Evolutionary conservation across 768 basidiomycete genomes (phyloP).

Genomic region (Exsudoporus frostii): DNA sequence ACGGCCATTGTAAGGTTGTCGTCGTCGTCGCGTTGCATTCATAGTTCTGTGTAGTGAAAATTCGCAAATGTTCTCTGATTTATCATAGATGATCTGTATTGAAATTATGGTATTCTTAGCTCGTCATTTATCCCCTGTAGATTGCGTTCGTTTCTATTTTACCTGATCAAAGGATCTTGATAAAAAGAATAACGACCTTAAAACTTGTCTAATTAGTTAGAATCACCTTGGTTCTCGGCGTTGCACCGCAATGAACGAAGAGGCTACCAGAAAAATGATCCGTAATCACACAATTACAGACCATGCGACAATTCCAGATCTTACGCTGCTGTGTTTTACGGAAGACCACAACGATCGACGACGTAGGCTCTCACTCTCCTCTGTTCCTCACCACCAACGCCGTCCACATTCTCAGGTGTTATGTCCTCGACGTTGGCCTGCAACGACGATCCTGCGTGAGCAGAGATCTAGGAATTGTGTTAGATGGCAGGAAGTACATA

Average conservation of each 20-base stretch:
- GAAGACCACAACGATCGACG: conserved; percentile 60
- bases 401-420: conserved; percentile 84
- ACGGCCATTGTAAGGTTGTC: conserved; percentile 19
- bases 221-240: not conserved
- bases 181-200: not conserved
- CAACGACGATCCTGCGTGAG: not conserved
- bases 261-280: not conserved
- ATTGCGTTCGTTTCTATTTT: conserved; percentile 11
- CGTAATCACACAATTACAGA: not conserved
- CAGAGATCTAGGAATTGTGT: not conserved
- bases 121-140: not conserved
- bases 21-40: not conserved
- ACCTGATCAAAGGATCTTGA: conserved; percentile 7
- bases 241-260: not conserved
- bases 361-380: conserved; percentile 75
- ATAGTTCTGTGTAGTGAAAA: not conserved
- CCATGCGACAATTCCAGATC: not conserved
- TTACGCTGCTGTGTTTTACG: conserved; percentile 7
- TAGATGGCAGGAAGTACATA: conserved; percentile 38
- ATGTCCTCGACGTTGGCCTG: conserved; percentile 82
- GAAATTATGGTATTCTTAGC: conserved; percentile 1
- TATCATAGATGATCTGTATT: conserved; percentile 11
- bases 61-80: not conserved
- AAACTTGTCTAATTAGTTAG: conserved; percentile 2
- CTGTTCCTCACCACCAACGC: conserved; percentile 88